Conservation (phyloP, 768 basidiomycete genomes). For the Amanita phalloides region DNA sequence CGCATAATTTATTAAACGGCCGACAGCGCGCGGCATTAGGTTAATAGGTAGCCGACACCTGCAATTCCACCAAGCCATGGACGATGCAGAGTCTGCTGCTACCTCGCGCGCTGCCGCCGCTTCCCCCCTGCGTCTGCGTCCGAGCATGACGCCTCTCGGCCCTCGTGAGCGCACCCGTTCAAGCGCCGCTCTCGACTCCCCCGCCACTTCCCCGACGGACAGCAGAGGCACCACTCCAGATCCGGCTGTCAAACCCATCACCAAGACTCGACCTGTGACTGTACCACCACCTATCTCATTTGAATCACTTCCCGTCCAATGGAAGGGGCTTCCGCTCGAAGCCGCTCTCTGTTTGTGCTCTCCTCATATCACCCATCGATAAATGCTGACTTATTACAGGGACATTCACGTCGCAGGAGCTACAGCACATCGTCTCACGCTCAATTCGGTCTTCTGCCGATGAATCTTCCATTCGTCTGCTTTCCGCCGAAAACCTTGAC, state of each 20-base stretch:
- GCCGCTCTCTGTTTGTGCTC: conserved; percentile 43
- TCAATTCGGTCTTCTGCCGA: conserved; percentile 60
- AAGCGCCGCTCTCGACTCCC: not conserved
- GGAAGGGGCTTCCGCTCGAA: conserved; percentile 61
- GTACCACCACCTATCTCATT: conserved; percentile 44
- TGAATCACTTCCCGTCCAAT: conserved; percentile 43
- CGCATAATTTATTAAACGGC: no score
- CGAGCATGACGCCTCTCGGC: not conserved
- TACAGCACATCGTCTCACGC: conserved; percentile 62
- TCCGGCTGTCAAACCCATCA: not conserved
- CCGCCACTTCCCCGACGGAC: not conserved
- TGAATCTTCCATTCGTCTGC: conserved; percentile 61
- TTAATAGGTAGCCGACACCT: no score
- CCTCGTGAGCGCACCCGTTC: not conserved
- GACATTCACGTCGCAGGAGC: conserved; percentile 49
- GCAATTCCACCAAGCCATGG: no score
- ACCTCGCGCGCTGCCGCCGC: not conserved
- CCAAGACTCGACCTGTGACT: not conserved
- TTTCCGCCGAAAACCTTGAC: conserved; percentile 54
- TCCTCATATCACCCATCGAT: not conserved
- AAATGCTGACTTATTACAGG: conserved; percentile 18
- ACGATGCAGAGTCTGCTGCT: not conserved
- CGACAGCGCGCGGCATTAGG: no score
- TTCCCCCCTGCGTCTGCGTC: not conserved
- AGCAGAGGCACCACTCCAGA: not conserved